phyloP scores from a whole-genome alignment of 345 rosid species.

The Euphorbia pulcherrima region DNA sequence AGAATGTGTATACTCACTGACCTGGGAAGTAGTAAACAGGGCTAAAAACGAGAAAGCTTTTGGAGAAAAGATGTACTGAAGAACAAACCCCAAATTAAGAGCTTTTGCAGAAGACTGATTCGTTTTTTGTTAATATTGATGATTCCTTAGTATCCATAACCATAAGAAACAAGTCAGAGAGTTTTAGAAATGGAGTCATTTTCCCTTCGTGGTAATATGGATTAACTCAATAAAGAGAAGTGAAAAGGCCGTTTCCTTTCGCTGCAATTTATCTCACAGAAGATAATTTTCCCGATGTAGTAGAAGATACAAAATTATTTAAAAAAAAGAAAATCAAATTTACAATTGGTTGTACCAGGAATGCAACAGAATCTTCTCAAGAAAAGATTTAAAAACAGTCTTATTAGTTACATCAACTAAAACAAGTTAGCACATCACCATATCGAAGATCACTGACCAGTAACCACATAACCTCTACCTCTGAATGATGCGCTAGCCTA shows the following conservation, averaged over 20 bases:
- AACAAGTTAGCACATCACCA: not conserved
- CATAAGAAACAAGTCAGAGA: not conserved
- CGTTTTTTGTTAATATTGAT: not conserved
- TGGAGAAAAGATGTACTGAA: not conserved
- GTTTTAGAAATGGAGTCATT: not conserved
- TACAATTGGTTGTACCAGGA: not conserved
- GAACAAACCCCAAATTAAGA: too few relatives aligned
- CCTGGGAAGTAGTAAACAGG: not conserved
- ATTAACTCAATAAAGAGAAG: not conserved
- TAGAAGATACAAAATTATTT: not conserved
- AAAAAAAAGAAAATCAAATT: not conserved
- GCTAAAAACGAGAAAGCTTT: not conserved
- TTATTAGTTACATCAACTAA: not conserved
- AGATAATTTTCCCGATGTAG: not conserved
- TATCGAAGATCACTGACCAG: not conserved
- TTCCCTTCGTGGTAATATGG: not conserved
- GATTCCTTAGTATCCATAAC: not conserved
- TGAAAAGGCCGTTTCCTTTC: not conserved
- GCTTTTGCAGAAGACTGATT: not conserved
- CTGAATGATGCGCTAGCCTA: not conserved
- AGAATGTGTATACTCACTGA: slow-evolving; percentile 2
- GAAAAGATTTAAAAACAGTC: not conserved
- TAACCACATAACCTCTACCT: slow-evolving; percentile 1
- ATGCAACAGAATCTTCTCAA: not conserved
- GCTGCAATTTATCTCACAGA: not conserved